Percentiles rank a stretch among this genome's conserved stretches.
Evolutionary conservation across 257 asterid species (phyloP).

Genomic region (Buddleja alternifolia): DNA sequence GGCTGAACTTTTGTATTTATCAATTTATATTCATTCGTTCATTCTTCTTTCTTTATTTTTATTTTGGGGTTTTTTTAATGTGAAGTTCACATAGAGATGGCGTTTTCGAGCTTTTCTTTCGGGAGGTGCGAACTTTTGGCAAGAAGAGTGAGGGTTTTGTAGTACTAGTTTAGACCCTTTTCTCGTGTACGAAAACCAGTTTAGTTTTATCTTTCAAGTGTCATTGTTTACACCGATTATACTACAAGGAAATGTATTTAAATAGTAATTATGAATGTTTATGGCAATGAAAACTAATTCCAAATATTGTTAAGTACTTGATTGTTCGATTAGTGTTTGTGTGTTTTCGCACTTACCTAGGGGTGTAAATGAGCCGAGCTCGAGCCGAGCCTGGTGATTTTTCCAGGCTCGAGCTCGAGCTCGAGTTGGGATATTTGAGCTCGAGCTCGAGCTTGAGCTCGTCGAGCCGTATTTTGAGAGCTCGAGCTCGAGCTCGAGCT

Average conservation of each 20-base stretch:
- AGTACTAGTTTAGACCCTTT: constrained; percentile 39
- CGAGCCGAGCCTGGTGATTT: no score
- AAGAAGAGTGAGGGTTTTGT: constrained; percentile 34
- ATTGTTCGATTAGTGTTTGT: no score
- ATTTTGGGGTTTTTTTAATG: not conserved
- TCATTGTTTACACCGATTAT: not conserved
- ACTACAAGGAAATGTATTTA: constrained; percentile 21
- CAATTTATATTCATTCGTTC: constrained; percentile 36
- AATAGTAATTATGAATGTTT: not conserved
- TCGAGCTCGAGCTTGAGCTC: no score
- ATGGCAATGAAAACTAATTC: no score
- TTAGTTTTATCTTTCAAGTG: constrained; percentile 7
- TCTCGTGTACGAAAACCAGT: constrained; percentile 24
- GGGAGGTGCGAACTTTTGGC: constrained; percentile 26
- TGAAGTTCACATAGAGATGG: constrained; percentile 15
- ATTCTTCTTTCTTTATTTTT: constrained; percentile 16
- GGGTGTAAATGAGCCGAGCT: no score
- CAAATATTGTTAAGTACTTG: no score
- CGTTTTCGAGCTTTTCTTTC: constrained; percentile 28
- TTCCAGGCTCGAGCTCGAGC: no score
- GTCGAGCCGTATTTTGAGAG: no score
- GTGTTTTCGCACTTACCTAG: no score
- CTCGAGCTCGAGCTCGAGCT: no score
- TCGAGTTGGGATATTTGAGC: no score
- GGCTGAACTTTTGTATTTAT: constrained; percentile 29